Base-by-base conservation (phyloP, 805 yeast species). In the Yarrowia divulgata region DNA sequence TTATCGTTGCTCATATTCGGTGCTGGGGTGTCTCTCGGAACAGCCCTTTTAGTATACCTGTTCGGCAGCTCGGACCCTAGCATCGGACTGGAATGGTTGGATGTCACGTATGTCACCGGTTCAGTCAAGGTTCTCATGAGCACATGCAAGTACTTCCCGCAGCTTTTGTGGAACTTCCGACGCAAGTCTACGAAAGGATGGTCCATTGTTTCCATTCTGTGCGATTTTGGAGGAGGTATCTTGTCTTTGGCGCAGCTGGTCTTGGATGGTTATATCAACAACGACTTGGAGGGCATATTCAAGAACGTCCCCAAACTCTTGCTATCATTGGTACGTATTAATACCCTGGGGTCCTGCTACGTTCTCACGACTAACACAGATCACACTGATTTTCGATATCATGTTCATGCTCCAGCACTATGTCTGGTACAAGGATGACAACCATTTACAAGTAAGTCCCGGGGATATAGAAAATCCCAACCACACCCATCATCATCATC, bases 71-170 rank as follows among this genome's bases (percentile, higher is more conserved):
- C 57, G 16, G 68, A 37, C 16, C 55, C 55, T 3, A 49, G 57
- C 39, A 49, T 63, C 13, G 68, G 68, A 1, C 23, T 63, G 3
- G 39, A 74, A 35, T 71, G 77, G 55, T 74, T 83, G 34, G 81
- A 80, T 49, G 78, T 83, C 8, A 81, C 84, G 0, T 72, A 81
- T 37, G 73, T 79, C 50, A 75, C 84, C 23, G 84, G 86, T 1
- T 78, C 81, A 52, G 79, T 81, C 71, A 84, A 84, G 74, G 80
- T 84, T 19, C 70, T 75, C 49, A 77, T 83, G 72, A 82, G 85
- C 70, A 77, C 80, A 45, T 75, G 81, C 57, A 84, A 84, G 73
- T 83, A 84, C 71, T 69, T 84, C 7, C 87, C 87, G 0, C 87
- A 84, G 72, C 80, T 84, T 3, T 68, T 77, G 43, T 79, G 80